phyloP scores from a whole-genome alignment of 305 asterid species.

The Fraxinus velutina region DNA sequence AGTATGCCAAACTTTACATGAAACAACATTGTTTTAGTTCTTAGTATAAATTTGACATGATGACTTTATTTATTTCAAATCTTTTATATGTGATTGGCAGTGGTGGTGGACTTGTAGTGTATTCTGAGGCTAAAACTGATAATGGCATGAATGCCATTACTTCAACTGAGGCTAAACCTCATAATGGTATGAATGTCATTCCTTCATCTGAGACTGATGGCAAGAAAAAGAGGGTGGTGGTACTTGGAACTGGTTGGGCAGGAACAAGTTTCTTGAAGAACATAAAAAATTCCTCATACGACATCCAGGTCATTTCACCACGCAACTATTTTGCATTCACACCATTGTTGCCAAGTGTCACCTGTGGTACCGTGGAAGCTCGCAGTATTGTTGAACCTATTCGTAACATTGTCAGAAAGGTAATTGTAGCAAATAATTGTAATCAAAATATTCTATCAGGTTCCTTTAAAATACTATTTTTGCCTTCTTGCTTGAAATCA shows the following conservation, averaged over 20 bases:
- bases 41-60: not conserved
- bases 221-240: constrained; percentile 41
- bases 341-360: constrained; percentile 47
- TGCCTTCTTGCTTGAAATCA: not conserved
- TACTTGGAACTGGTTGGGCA: constrained; percentile 57
- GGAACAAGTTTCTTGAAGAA: constrained; percentile 47
- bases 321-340: constrained; percentile 50
- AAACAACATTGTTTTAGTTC: not conserved
- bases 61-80: not conserved
- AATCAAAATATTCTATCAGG: constrained; percentile 21
- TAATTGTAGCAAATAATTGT: constrained; percentile 19
- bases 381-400: constrained; percentile 50
- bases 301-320: constrained; percentile 40
- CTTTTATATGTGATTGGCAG: constrained; percentile 19
- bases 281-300: constrained; percentile 36
- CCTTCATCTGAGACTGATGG: constrained; percentile 24
- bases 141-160: constrained; percentile 17
- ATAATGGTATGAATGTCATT: constrained; percentile 21
- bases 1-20: not conserved
- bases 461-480: not conserved
- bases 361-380: constrained; percentile 48
- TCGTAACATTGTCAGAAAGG: constrained; percentile 52
- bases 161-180: constrained; percentile 10
- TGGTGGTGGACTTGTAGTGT: constrained; percentile 50
- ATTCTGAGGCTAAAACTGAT: constrained; percentile 26